Evolutionary conservation across 257 asterid genomes (phyloP), one percentile per base, ranked within the genome.

Genomic region (Primulina huaijiensis): DNA sequence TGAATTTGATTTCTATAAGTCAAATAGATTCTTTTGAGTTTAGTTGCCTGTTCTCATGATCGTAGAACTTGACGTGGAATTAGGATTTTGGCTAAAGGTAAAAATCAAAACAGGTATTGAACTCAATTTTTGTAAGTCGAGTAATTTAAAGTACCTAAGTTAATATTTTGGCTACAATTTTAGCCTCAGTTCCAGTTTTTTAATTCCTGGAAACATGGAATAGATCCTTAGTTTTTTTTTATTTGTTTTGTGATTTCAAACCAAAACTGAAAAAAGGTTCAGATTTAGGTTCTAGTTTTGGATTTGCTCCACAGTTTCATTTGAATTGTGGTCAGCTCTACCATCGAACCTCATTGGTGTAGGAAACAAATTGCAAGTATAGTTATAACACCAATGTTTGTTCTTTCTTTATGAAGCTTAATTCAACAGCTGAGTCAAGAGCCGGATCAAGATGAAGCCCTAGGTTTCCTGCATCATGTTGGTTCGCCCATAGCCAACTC

Each of bases 401-500:
- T 56, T 71, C 53, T 46, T 74, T 55, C 33, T 59, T 0, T 52
- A 27, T 62, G 20, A 70, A 89, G 96, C 78, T 77, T 82, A 64
- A 77, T 85, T 80, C 74, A 70, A 66, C 80, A 81, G 58, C 58
- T 77, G 70, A 78, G 67, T 74, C 88, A 77, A 67, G 96, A 88
- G 19, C 76, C 52, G 52, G 97, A 90, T 64, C 83, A 63, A 75
- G 97, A 88, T 7, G 92, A 84, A 37, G 55, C 81, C 59, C 64
- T 69, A 72, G 77, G 76, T 71, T 76, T 83, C 64, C 77, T 62
- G 65, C 80, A 76, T 61, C 90, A 80, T 55, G 72, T 82, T 34
- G 88, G 83, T 61, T 82, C 92, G 8, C 80, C 87, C 14, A 57
- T 82, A 19, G 85, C 77, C 64, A 81, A 72, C 74, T 89, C 93